Evolutionary conservation across 2,329 filamentous ascomycete genomes (phyloP), one percentile per base, ranked within the genome.

Genomic region (Fusarium praegraminearum): DNA sequence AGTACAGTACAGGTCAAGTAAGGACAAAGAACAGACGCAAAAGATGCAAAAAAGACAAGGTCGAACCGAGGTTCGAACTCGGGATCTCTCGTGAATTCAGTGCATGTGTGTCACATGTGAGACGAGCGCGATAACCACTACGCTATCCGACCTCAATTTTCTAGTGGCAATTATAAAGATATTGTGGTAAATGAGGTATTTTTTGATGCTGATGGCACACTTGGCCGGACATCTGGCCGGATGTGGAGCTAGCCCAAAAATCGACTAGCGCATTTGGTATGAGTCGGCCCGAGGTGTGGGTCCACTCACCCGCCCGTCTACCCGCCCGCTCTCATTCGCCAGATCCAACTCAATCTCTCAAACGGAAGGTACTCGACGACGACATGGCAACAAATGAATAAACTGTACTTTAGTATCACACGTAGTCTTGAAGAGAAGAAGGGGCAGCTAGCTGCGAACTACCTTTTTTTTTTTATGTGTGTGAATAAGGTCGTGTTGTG

Each of bases 101-200:
- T n/a, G n/a, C n/a, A n/a, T n/a, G n/a, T n/a, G n/a, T n/a, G n/a
- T n/a, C 3, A 11, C 1, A 30, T 57, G 55, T 59, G 56, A 59
- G 24, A 30, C 30, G 30, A 22, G 36, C 49, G 57, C 55, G 57
- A 59, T 55, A 59, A 55, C 57, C 57, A 45, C 57, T 59, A 59
- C 57, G 55, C 57, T 50, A 59, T 16, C 55, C 57, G 50, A 59
- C 57, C 57, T 20, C 5, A 11, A 18, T 15, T 36, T 36, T 3
- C 45, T 54, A 7, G 4, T 35, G 28, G 4, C 3, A 16, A 4
- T 1, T 7, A 9, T 8, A 0, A 5, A 13, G 6, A n/a, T 22
- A 1, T 26, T 26, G 4, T 4, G 6, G 6, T 24, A 8, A 0
- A 20, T 47, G 44, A 33, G 18, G 26, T 7, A 30, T 45, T 30